Base-by-base conservation (phyloP, 2,329 filamentous ascomycete genomes). In the Cladosporium sp. region DNA sequence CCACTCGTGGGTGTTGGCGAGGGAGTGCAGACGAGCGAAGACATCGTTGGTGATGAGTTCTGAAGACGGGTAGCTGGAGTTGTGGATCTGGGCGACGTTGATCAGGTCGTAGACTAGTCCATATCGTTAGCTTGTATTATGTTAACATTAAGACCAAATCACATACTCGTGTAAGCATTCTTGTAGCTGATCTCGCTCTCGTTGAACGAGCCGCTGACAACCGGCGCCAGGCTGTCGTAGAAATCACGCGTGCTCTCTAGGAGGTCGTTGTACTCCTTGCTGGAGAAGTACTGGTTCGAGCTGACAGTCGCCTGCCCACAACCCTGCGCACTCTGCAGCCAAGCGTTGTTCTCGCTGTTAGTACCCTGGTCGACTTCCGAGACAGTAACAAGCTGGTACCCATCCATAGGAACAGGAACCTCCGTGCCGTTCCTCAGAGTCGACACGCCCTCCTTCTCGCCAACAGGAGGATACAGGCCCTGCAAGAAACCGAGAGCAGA, bases 351-450 rank as follows among this genome's bases (percentile, higher is more conserved):
- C 74, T 85, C 85, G 64, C 82, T 84, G 63, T 88, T 89, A 14
- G 87, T 75, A 76, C 87, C 87, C 2, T 81, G 83, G 2, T 81
- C 76, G 30, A 90, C 82, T 3, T 85, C 80, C 66, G 88, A 85
- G 64, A 97, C 82, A 21, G 91, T 91, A 70, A 96, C 89, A 67
- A 95, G 86, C 78, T 97, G 93, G 76, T 93, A 96, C 28, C 93
- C 93, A 67, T 86, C 82, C 73, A 96, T 79, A 0, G 93, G 92
- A 1, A 88, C 81, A 65, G 87, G 80, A 14, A 93, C 81, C 4
- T 79, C 81, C 25, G 85, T 86, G 58, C 90, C 90, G 77, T 96
- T 93, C 71, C 86, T 86, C 48, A 97, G 85, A 2, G 81, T 87
- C 78, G 91, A 84, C 39, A 83, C 79, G 11, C 83, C 82, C 1